phyloP scores from a whole-genome alignment of 179 eudicot genomes.

The Gypsophila paniculata region DNA sequence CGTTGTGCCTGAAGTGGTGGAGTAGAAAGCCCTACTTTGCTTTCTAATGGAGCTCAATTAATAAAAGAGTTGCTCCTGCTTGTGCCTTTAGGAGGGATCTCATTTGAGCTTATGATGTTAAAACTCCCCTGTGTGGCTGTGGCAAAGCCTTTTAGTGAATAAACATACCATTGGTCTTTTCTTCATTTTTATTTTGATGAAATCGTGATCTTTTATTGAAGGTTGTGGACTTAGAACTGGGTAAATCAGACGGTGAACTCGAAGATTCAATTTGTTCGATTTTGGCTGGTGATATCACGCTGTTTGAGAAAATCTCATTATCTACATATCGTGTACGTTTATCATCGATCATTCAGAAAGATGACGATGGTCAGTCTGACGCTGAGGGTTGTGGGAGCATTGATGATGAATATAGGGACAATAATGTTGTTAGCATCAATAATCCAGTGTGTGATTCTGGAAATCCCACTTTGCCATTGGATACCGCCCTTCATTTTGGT shows the following conservation, averaged over 20 bases:
- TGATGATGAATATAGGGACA: conserved; percentile 50
- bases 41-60: too few species aligned
- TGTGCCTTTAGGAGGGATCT: too few species aligned
- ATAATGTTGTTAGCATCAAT: conserved; percentile 31
- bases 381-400: conserved; percentile 69
- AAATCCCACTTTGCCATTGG: conserved; percentile 29
- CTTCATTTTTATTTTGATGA: conserved; percentile 12
- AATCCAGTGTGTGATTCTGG: conserved; percentile 55
- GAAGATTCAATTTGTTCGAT: conserved; percentile 59
- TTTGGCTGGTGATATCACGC: conserved; percentile 81
- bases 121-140: too few species aligned
- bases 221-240: conserved; percentile 64
- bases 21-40: too few species aligned
- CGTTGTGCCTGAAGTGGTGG: too few species aligned
- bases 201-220: conserved; percentile 31
- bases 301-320: conserved; percentile 80
- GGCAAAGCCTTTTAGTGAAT: too few species aligned
- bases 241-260: conserved; percentile 43
- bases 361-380: conserved; percentile 53
- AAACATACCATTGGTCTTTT: neutral
- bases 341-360: conserved; percentile 38
- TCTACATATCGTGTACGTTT: conserved; percentile 74
- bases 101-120: too few species aligned
- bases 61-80: too few species aligned
- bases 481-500: conserved; percentile 20